Evolutionary conservation across 164 flowering plant species (phyloP), one percentile per base, ranked within the genome.

Genomic region (Magnolia officinalis): DNA sequence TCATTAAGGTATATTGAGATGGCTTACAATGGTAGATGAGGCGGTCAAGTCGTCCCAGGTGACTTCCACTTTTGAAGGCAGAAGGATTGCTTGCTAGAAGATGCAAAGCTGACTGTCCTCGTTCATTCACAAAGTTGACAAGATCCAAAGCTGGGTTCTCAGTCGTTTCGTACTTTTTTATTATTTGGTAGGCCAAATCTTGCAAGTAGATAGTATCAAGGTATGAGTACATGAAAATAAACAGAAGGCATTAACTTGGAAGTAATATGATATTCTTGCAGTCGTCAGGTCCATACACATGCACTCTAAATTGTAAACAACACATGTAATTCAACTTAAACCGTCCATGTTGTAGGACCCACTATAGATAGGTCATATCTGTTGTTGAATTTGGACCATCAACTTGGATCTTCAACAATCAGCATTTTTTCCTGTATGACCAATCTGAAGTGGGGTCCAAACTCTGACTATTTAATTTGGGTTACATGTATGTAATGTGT

Each of bases 101-200:
- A 75, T 83, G 87, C 2, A 87, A 87, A 37, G 90, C 84, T 11
- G 88, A 37, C 1, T 58, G 5, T 5, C 90, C 90, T 20, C 26
- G 21, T 77, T 75, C 73, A 24, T 84, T 78, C 11, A 67, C 64
- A 9, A 4, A 63, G 71, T 77, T 55, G 1, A 79, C 82, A 8
- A 87, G 80, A 0, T 76, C 72, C 68, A 6, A 52, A 14, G 13
- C 16, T 6, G 59, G 59, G 59, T 52, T 0, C 10, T 52, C 16
- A 9, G 3, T 52, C 59, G 1, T 52, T 14, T 20, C 2, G 68
- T 65, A 65, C 37, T 24, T 20, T 9, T 65, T 8, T 31, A 68
- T 68, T 23, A 31, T 68, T 68, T 68, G 71, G 24, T 11, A 31
- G 13, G 71, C 21, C 24, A 70, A 19, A n/a, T 16, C 49, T 21